Percentiles rank a stretch among this genome's conserved stretches.
Evolutionary conservation across 2,329 filamentous ascomycete species (phyloP).

Genomic region (Venturia effusa): DNA sequence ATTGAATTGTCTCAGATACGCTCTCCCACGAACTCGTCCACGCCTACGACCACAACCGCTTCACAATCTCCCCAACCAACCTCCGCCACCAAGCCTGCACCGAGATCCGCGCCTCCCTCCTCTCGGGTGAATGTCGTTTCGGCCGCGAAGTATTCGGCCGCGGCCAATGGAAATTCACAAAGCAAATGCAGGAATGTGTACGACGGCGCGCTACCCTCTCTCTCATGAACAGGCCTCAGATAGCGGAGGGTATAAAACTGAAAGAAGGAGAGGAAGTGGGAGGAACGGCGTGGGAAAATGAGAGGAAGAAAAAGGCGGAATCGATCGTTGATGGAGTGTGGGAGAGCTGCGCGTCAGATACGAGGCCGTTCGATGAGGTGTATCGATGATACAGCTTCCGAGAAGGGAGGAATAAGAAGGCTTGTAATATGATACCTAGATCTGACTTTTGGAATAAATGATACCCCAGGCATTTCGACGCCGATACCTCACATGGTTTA

Average conservation of each 20-base stretch:
- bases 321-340: conserved; percentile 95
- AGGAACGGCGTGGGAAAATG: neutral
- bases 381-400: conserved; percentile 50
- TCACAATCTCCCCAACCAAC: conserved; percentile 76
- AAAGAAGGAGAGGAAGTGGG: neutral
- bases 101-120: conserved; percentile 88
- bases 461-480: neutral
- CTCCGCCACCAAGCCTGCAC: conserved; percentile 87
- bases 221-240: conserved; percentile 49
- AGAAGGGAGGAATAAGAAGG: neutral
- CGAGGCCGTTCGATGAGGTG: conserved; percentile 91
- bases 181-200: conserved; percentile 74
- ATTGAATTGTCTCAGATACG: conserved; percentile 46
- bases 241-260: conserved; percentile 62
- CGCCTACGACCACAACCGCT: conserved; percentile 85
- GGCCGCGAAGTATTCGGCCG: conserved; percentile 73
- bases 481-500: neutral
- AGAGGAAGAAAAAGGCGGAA: conserved; percentile 74
- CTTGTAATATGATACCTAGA: neutral
- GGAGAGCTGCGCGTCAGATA: conserved; percentile 93
- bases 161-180: conserved; percentile 74
- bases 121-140: conserved; percentile 92
- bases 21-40: conserved; percentile 97
- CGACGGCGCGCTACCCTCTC: conserved; percentile 60
- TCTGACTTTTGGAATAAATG: neutral